Percentiles rank a stretch among this genome's conserved stretches.
Conservation (phyloP, 177 flowering plant species). For the Vitis hybrid region DNA sequence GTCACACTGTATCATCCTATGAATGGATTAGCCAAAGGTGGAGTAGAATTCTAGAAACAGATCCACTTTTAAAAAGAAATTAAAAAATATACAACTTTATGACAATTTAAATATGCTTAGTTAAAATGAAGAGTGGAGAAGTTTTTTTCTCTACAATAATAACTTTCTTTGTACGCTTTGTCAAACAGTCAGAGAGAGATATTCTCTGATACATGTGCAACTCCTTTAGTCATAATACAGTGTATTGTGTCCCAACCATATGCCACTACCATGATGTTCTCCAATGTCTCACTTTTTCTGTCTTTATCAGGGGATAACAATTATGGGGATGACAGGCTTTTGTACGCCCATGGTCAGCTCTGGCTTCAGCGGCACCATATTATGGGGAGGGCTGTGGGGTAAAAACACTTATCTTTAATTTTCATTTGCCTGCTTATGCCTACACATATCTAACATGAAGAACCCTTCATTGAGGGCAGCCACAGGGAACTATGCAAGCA, state of each 20-base stretch:
- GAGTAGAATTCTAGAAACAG: no score
- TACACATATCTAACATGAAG: background rate
- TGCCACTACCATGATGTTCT: background rate
- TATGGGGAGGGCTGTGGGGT: conserved; percentile 83
- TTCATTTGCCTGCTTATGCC: background rate
- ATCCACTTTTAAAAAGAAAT: no score
- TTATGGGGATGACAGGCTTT: conserved; percentile 59
- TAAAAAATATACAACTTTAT: no score
- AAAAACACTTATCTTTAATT: conserved; percentile 7
- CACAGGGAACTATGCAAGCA: background rate
- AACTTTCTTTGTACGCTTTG: no score
- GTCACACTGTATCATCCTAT: no score
- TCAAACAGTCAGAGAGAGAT: no score
- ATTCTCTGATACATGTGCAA: background rate
- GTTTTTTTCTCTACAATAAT: no score
- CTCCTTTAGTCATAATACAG: no score
- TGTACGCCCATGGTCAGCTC: conserved; percentile 68
- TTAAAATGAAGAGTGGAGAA: no score
- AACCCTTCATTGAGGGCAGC: no score
- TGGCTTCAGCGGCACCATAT: conserved; percentile 72
- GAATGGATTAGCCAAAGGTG: no score
- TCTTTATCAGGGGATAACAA: conserved; percentile 61
- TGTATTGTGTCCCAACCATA: background rate
- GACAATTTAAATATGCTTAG: no score
- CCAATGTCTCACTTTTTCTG: background rate